These are phyloP conservation scores for Penicillium corylophilum DNA, from an alignment of 2,329 filamentous ascomycete genomes.

Conservation along the genomic window DNA sequence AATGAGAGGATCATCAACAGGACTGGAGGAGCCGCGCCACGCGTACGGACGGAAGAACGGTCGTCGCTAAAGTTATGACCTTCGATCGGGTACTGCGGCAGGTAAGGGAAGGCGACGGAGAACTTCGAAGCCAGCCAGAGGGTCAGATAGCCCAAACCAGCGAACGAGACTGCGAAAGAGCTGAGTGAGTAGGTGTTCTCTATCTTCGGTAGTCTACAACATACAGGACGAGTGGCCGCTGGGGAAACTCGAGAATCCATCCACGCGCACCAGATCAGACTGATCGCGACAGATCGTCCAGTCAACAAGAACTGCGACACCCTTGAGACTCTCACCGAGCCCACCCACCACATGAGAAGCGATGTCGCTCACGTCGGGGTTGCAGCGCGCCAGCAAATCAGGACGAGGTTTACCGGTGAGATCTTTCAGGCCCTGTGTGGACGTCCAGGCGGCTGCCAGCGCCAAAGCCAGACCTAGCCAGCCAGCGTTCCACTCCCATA, in stretches of 20 bases:
- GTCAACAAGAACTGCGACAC: constrained; percentile 68
- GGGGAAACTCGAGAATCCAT: constrained; percentile 83
- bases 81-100: constrained; percentile 30
- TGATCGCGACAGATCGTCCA: constrained; percentile 70
- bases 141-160: constrained; percentile 79
- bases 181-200: background rate
- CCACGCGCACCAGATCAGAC: constrained; percentile 60
- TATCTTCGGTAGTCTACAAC: constrained; percentile 17
- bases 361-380: constrained; percentile 69
- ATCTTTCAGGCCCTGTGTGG: constrained; percentile 83
- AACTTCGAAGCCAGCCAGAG: constrained; percentile 73
- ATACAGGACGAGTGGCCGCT: constrained; percentile 71
- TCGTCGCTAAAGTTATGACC: constrained; percentile 22
- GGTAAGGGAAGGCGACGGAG: constrained; percentile 47
- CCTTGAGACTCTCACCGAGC: constrained; percentile 50
- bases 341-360: constrained; percentile 63
- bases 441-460: constrained; percentile 70
- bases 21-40: constrained; percentile 78
- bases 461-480: constrained; percentile 79
- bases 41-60: constrained; percentile 58
- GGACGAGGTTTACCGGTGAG: constrained; percentile 65
- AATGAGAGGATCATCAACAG: constrained; percentile 71
- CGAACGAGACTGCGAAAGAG: constrained; percentile 60
- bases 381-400: constrained; percentile 67
- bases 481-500: constrained; percentile 88